These are phyloP conservation scores for Globisporangium abappressorium DNA, from an alignment of 352 stramenopile species.

Conservation along the genomic window DNA sequence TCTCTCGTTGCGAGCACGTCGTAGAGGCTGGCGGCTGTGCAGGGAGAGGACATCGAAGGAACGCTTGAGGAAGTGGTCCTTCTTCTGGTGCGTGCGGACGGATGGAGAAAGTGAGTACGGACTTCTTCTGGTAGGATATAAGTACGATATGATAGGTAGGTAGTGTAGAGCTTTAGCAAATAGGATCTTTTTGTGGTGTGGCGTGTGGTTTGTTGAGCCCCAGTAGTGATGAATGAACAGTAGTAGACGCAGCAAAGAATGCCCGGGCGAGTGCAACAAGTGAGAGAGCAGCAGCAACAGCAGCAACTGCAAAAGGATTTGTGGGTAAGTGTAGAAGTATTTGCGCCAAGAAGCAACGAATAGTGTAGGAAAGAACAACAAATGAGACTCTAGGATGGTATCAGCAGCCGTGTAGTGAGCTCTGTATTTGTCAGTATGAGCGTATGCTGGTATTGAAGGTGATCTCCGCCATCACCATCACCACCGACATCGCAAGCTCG, in stretches of 20 bases:
- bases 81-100: not conserved
- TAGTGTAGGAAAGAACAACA: constrained; percentile 6
- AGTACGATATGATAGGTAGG: constrained; percentile 22
- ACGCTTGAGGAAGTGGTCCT: not conserved
- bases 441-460: not conserved
- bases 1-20: constrained; percentile 18
- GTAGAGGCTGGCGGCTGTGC: not conserved
- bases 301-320: not conserved
- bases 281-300: constrained; percentile 14
- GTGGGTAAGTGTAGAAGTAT: constrained; percentile 9
- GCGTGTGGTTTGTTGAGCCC: constrained; percentile 8
- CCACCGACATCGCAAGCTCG: not conserved
- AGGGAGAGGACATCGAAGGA: not conserved
- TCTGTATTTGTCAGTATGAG: constrained; percentile 1
- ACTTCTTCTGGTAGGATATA: constrained; percentile 11
- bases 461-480: not conserved
- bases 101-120: constrained; percentile 5
- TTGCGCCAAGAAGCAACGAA: constrained; percentile 3
- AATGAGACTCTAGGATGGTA: not conserved
- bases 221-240: constrained; percentile 10
- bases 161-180: constrained; percentile 21
- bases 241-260: constrained; percentile 9
- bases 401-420: not conserved
- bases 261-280: constrained; percentile 6
- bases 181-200: constrained; percentile 21